phyloP scores from a whole-genome alignment of 208 protist species.

The Lotmaria passim region DNA sequence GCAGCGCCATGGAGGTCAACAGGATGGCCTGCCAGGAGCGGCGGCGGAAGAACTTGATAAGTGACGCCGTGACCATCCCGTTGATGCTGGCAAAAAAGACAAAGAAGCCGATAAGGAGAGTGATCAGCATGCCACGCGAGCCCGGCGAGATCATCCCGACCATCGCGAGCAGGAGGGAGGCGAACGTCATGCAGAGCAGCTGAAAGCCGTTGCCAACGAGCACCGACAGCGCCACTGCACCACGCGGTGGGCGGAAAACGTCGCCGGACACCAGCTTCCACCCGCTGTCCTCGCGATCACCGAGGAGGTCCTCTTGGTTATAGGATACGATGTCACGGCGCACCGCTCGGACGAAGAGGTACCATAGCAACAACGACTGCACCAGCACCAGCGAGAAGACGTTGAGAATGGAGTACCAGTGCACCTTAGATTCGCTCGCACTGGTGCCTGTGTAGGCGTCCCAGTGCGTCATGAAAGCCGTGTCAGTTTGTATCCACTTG shows the following conservation, averaged over 20 bases:
- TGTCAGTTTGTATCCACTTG: conserved; percentile 45
- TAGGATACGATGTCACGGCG: conserved; percentile 92
- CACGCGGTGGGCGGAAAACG: conserved; percentile 91
- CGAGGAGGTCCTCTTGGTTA: conserved; percentile 72
- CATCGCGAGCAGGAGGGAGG: conserved; percentile 75
- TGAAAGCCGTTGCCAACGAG: conserved; percentile 90
- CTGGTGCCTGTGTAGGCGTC: conserved; percentile 87
- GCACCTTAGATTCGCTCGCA: conserved; percentile 70
- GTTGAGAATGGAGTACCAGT: conserved; percentile 97
- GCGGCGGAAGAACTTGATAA: conserved; percentile 83
- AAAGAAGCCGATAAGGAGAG: conserved; percentile 62
- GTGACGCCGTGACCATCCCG: conserved; percentile 80
- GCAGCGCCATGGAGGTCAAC: conserved; percentile 45
- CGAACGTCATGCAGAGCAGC: conserved; percentile 74
- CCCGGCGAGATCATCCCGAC: conserved; percentile 92
- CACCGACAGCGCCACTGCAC: conserved; percentile 82
- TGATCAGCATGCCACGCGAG: conserved; percentile 84
- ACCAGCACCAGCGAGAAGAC: conserved; percentile 95
- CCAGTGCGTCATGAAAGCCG: conserved; percentile 95
- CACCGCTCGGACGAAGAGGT: conserved; percentile 94
- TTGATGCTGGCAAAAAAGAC: conserved; percentile 70
- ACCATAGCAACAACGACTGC: conserved; percentile 93
- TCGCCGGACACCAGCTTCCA: conserved; percentile 96
- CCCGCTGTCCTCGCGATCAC: conserved; percentile 83
- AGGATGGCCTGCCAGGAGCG: conserved; percentile 83